These are phyloP conservation scores for Pestalotiopsis fici DNA, from an alignment of 2,329 filamentous ascomycete species.

Conservation along the genomic window DNA sequence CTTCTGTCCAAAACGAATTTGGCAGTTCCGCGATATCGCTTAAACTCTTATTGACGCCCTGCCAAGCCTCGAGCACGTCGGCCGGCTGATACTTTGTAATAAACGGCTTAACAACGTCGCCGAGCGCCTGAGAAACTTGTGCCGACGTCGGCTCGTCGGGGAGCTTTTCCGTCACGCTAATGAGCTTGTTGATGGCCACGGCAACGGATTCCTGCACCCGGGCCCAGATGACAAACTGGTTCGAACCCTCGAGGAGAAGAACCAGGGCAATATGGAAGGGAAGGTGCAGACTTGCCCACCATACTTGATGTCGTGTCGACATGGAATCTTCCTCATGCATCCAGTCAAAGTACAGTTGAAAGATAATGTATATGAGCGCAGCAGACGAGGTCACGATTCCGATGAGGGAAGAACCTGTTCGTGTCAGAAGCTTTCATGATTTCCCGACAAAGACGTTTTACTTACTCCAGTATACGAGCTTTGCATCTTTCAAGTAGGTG, in stretches of 20 bases:
- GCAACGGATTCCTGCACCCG: conserved; percentile 29
- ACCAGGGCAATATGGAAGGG: conserved; percentile 65
- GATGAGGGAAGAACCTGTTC: conserved; percentile 36
- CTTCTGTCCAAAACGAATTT: conserved; percentile 19
- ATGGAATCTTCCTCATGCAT: conserved; percentile 61
- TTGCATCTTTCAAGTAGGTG: conserved; percentile 39
- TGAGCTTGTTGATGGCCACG: conserved; percentile 13
- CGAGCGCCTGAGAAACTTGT: conserved; percentile 17
- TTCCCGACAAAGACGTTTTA: not conserved
- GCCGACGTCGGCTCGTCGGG: conserved; percentile 13
- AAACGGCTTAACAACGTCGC: conserved; percentile 16
- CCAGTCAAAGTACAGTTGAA: conserved; percentile 59
- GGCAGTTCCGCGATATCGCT: conserved; percentile 17
- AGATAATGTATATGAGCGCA: conserved; percentile 45
- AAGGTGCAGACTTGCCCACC: conserved; percentile 60
- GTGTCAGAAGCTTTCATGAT: not conserved
- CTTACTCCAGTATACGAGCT: conserved; percentile 23
- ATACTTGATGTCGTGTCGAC: conserved; percentile 57
- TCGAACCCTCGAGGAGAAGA: conserved; percentile 63
- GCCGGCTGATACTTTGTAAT: conserved; percentile 31
- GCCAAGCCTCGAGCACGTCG: conserved; percentile 17
- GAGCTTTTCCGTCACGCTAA: conserved; percentile 4
- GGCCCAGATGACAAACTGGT: conserved; percentile 54
- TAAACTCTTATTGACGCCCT: conserved; percentile 17
- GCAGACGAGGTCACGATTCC: conserved; percentile 39